These are phyloP conservation scores for Litsea cubeba DNA, from an alignment of 164 flowering plant genomes.

Conservation along the genomic window DNA sequence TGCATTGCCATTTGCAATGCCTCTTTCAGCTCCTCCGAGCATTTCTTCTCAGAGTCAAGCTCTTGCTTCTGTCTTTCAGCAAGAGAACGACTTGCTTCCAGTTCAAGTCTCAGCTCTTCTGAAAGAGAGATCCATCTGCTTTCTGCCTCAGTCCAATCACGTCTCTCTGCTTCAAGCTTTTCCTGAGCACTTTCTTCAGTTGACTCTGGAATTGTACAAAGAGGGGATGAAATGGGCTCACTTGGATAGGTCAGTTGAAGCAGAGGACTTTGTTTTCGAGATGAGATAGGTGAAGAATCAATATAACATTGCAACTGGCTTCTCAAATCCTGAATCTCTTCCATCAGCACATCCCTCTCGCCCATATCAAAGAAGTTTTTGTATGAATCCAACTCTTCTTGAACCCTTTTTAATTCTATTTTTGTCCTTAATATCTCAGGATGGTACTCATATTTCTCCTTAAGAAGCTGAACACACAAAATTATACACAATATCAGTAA, in stretches of 20 bases:
- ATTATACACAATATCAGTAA: background rate
- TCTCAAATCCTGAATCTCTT: constrained; percentile 85
- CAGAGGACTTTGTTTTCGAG: constrained; percentile 40
- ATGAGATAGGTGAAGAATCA: constrained; percentile 37
- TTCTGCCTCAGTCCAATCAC: constrained; percentile 72
- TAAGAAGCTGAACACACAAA: constrained; percentile 54
- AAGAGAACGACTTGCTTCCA: constrained; percentile 53
- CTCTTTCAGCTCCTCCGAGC: constrained; percentile 87
- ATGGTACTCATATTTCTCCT: constrained; percentile 81
- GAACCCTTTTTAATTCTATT: constrained; percentile 69
- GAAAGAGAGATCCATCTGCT: constrained; percentile 87
- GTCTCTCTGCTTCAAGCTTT: constrained; percentile 72
- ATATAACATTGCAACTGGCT: constrained; percentile 74
- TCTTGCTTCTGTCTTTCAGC: constrained; percentile 63
- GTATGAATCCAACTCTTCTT: constrained; percentile 69
- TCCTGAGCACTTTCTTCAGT: constrained; percentile 44
- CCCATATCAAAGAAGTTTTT: constrained; percentile 77
- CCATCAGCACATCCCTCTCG: constrained; percentile 89
- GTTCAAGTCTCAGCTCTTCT: constrained; percentile 71
- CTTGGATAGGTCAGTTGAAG: constrained; percentile 55
- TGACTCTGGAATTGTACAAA: constrained; percentile 28
- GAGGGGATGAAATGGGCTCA: constrained; percentile 42
- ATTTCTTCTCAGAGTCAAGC: constrained; percentile 70
- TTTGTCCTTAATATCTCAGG: constrained; percentile 67
- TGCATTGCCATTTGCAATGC: constrained; percentile 96